These are phyloP conservation scores for Globisporangium canariense DNA, from an alignment of 352 stramenopile genomes.

Conservation along the genomic window DNA sequence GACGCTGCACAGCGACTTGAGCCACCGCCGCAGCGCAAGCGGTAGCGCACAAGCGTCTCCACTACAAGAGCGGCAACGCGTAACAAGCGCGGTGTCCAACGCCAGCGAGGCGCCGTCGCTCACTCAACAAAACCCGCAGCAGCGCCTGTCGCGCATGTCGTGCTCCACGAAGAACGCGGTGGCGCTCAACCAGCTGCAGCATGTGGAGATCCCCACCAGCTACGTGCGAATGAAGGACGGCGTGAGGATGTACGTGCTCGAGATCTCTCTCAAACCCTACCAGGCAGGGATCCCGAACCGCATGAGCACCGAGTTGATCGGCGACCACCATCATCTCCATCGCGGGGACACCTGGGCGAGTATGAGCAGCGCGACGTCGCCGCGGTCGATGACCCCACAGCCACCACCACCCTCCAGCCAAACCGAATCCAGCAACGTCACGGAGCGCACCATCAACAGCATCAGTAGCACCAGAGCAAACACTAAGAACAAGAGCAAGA, in stretches of 20 bases:
- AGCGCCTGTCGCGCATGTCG: constrained; percentile 45
- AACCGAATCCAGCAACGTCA: neutral
- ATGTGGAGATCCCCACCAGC: constrained; percentile 37
- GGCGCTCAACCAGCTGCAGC: constrained; percentile 57
- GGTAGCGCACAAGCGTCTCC: neutral
- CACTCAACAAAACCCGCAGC: neutral
- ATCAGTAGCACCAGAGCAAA: neutral
- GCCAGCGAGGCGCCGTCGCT: neutral
- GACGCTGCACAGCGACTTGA: neutral
- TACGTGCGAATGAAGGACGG: constrained; percentile 37
- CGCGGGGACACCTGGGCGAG: neutral
- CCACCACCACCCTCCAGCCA: neutral
- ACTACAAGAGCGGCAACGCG: neutral
- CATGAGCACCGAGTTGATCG: constrained; percentile 15
- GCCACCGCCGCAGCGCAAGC: neutral
- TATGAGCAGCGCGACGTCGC: neutral
- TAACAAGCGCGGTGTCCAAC: neutral
- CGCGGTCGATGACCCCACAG: neutral
- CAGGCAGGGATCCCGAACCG: constrained; percentile 46
- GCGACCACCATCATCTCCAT: neutral
- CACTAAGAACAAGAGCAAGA: constrained; percentile 1
- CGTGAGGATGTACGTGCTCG: constrained; percentile 49
- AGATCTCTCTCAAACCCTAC: constrained; percentile 35
- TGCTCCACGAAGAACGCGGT: constrained; percentile 44
- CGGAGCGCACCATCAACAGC: neutral